Percentiles rank a stretch among this genome's conserved stretches.
Evolutionary conservation across 2,329 filamentous ascomycete genomes (phyloP).

Genomic region (Keithomyces neogunnii): DNA sequence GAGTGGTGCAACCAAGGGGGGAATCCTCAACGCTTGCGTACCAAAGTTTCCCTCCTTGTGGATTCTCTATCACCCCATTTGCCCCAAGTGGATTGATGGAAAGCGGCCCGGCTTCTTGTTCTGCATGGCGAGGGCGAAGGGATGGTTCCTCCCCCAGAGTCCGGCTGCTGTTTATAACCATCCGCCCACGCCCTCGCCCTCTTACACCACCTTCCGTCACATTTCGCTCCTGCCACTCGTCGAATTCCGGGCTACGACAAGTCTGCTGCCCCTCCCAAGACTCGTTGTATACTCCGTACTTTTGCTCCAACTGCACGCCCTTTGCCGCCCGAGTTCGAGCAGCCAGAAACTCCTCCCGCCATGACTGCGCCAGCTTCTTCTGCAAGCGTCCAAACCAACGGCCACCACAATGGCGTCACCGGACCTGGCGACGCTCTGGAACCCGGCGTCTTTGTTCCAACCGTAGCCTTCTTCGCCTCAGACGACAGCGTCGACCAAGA

Average conservation of each 20-base stretch:
- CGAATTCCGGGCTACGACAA: too few relatives aligned
- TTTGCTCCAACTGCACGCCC: too few relatives aligned
- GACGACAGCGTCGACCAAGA: slow-evolving; percentile 47
- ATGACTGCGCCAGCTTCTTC: slow-evolving; percentile 9
- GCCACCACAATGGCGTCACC: slow-evolving; percentile 1
- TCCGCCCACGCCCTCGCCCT: background rate
- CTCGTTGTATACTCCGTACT: too few relatives aligned
- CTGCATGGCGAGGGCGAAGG: background rate
- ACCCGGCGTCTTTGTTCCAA: slow-evolving; percentile 51
- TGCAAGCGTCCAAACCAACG: background rate
- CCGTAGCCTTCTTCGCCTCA: slow-evolving; percentile 52
- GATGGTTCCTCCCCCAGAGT: background rate
- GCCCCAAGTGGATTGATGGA: too few relatives aligned
- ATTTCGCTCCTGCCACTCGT: too few relatives aligned
- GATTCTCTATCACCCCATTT: too few relatives aligned
- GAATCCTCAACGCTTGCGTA: background rate
- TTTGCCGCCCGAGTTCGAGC: background rate
- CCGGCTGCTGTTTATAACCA: background rate
- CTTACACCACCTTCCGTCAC: too few relatives aligned
- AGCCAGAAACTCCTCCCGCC: background rate
- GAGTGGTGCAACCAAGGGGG: background rate
- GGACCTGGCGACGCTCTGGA: slow-evolving; percentile 3
- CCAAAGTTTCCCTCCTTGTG: background rate
- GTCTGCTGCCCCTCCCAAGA: too few relatives aligned
- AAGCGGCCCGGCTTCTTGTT: too few relatives aligned